phyloP scores from a whole-genome alignment of 192 early-diverging fungal species.

The Cetraspora pellucida region DNA sequence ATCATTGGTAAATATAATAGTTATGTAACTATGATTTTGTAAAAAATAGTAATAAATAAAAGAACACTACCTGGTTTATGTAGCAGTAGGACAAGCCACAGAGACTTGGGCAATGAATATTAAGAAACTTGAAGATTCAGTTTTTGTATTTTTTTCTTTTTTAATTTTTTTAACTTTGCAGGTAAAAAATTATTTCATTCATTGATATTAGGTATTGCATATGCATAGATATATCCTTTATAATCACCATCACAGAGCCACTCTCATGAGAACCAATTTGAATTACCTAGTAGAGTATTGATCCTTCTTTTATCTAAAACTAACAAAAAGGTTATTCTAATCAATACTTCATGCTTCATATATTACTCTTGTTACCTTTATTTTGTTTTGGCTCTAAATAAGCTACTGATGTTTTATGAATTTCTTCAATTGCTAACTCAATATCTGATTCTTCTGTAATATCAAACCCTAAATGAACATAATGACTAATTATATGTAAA shows the following conservation, averaged over 20 bases:
- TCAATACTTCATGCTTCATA: background rate
- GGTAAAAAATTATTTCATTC: background rate
- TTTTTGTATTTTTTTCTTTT: too few species aligned
- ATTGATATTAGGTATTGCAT: background rate
- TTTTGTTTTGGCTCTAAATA: background rate
- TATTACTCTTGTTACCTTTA: background rate
- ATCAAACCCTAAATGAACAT: background rate
- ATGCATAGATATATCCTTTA: background rate
- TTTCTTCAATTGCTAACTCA: too few species aligned
- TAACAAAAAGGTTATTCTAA: background rate
- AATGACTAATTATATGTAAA: background rate
- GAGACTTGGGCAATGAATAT: too few species aligned
- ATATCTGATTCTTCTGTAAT: background rate
- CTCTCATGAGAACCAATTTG: too few species aligned
- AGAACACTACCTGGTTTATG: too few species aligned
- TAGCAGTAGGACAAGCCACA: too few species aligned
- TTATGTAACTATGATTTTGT: too few species aligned
- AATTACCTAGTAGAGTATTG: too few species aligned
- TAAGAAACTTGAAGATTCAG: too few species aligned
- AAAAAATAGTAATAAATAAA: too few species aligned
- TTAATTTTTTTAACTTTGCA: background rate
- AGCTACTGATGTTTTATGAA: background rate
- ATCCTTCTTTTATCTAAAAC: background rate
- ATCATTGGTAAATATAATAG: too few species aligned
- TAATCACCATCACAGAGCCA: background rate